A percentile compares a stretch with the other conserved stretches of the same genome.
phyloP scores from a whole-genome alignment of 345 rosid species.

The Melaleuca quinquenervia region DNA sequence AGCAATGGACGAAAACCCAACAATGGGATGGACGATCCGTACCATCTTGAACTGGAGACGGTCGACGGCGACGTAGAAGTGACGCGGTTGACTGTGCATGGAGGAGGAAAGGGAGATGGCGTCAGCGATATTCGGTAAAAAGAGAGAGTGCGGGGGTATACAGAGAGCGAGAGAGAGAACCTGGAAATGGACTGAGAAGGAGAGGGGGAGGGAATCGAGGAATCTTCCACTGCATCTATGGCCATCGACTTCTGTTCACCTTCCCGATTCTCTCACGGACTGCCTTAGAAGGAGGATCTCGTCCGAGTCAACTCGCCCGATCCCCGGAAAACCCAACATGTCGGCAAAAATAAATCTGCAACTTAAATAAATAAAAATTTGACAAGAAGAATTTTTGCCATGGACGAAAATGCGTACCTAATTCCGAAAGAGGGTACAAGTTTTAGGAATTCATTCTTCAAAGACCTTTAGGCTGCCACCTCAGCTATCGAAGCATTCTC shows the following conservation, averaged over 20 bases:
- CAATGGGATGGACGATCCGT: neutral
- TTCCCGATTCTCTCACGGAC: neutral
- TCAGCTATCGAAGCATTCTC: no score
- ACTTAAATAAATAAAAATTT: neutral
- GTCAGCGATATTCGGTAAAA: neutral
- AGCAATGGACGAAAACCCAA: neutral
- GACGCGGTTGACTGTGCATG: constrained; percentile 46
- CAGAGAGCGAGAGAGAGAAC: neutral
- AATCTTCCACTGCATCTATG: neutral
- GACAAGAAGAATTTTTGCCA: neutral
- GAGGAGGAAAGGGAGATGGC: constrained; percentile 8
- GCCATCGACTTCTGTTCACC: neutral
- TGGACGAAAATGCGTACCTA: no score
- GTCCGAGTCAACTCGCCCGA: neutral
- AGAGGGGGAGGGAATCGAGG: neutral
- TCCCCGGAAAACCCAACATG: neutral
- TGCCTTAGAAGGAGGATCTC: neutral
- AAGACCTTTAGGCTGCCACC: no score
- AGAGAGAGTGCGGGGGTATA: constrained; percentile 9
- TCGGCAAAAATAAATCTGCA: neutral
- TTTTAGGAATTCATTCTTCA: no score
- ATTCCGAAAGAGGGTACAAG: no score
- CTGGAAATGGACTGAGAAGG: neutral
- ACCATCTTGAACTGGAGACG: constrained; percentile 85
- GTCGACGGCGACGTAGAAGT: constrained; percentile 88